Base-by-base conservation (phyloP, 352 stramenopile genomes). In the Globisporangium acanthophoron region DNA sequence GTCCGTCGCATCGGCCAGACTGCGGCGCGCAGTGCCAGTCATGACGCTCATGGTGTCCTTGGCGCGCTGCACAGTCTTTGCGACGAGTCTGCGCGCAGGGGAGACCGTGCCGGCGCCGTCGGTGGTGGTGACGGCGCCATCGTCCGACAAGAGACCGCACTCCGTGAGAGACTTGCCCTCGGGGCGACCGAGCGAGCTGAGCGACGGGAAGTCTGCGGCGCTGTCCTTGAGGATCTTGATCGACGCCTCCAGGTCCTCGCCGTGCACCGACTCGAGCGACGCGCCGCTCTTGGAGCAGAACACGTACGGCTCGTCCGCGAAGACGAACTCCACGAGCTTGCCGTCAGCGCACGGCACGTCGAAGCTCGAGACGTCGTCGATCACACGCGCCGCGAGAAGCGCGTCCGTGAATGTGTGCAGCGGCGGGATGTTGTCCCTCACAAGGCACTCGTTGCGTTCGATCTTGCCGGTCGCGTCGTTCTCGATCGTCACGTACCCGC, bases 241-340 rank as follows among this genome's bases (percentile, higher is more conserved):
- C 18, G 45, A 49, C 13, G 59, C 48, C 7, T 65, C 47, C 6
- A 74, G 21, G 46, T 76, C 69, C 24, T 58, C 54, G 20, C 57
- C 54, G 15, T 58, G 27, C 12, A 69, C 45, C 39, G 50, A 40
- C 8, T 44, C 49, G 20, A 68, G 39, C 52, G 61, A 54, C 43
- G 44, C 60, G 20, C 15, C 43, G 27, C 39, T 15, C 29, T 48
- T 58, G 16, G 58, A 59, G 54, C 70, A 78, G 41, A 76, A 69
- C 24, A 78, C 70, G 54, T 60, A 78, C 27, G 67, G 49, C 58
- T 75, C 70, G 31, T 63, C 59, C 18, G 70, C 64, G 40, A 78
- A 73, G 16, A 48, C 52, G 15, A 75, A 46, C 27, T 75, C 53
- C 16, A 76, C 61, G 24, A 78, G 62, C 24, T 71, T 62, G 45